Percentiles rank a stretch among this genome's conserved stretches.
phyloP scores from a whole-genome alignment of 768 basidiomycete genomes.

The Nidularia sp. region DNA sequence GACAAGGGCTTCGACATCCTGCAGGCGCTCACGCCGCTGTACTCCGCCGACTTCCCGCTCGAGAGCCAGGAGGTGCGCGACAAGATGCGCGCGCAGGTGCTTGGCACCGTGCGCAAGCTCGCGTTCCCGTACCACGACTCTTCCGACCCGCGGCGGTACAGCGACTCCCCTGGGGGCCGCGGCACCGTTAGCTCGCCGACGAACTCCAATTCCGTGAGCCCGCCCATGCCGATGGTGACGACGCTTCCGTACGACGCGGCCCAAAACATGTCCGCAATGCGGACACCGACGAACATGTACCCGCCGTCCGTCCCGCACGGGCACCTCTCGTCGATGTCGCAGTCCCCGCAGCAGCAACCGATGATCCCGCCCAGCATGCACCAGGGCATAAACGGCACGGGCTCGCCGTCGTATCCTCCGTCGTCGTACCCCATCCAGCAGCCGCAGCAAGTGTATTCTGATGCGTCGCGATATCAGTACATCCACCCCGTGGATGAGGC shows the following conservation, averaged over 20 bases:
- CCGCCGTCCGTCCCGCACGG: slow-evolving; percentile 10
- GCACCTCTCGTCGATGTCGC: slow-evolving; percentile 12
- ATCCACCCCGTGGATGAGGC: slow-evolving; percentile 57
- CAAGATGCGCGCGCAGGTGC: slow-evolving; percentile 55
- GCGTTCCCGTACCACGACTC: slow-evolving; percentile 81
- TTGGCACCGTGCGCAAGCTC: slow-evolving; percentile 67
- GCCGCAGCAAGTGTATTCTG: slow-evolving; percentile 28
- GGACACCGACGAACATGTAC: slow-evolving; percentile 13
- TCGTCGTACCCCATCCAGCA: slow-evolving; percentile 12
- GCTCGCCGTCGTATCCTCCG: not conserved
- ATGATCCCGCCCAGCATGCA: slow-evolving; percentile 8
- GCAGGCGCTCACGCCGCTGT: slow-evolving; percentile 68
- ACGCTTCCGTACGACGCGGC: slow-evolving; percentile 33
- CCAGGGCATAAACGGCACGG: not conserved
- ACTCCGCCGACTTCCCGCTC: slow-evolving; percentile 56
- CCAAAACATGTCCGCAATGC: slow-evolving; percentile 21
- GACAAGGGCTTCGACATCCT: slow-evolving; percentile 75
- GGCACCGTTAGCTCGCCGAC: slow-evolving; percentile 50
- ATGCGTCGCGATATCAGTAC: slow-evolving; percentile 39
- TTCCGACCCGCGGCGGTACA: slow-evolving; percentile 46
- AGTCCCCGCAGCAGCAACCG: slow-evolving; percentile 23
- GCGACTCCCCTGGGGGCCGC: slow-evolving; percentile 44
- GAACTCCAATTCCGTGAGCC: slow-evolving; percentile 56
- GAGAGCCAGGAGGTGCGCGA: slow-evolving; percentile 48
- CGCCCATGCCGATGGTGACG: slow-evolving; percentile 35